Evolutionary conservation across 805 yeast species (phyloP).

Genomic region (Saccharomycopsis sp.): DNA sequence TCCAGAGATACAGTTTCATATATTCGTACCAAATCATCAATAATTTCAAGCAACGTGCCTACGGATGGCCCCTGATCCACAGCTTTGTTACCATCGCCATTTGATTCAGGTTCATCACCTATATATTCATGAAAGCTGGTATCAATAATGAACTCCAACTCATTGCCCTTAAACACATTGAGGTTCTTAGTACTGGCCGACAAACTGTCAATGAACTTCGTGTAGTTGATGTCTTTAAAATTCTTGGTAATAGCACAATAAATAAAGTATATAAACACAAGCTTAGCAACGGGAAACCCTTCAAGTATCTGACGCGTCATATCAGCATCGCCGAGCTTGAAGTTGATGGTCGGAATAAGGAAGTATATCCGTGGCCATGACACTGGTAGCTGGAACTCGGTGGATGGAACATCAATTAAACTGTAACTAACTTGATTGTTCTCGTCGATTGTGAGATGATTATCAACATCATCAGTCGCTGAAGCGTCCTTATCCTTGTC

Average conservation of each 20-base stretch:
- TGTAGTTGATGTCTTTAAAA: neutral
- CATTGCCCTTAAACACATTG: neutral
- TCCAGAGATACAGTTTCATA: neutral
- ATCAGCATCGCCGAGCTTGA: neutral
- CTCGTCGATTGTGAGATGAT: neutral
- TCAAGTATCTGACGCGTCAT: neutral
- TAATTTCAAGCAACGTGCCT: neutral
- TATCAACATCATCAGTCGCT: constrained; percentile 23
- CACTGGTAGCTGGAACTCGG: neutral
- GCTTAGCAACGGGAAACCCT: neutral
- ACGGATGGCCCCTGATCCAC: neutral
- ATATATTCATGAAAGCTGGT: neutral
- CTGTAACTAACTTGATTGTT: neutral
- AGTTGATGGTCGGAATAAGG: neutral
- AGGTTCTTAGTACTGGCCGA: neutral
- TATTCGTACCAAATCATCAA: neutral
- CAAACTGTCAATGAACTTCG: neutral
- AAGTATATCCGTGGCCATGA: neutral
- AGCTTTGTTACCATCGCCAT: neutral
- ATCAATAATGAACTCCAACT: neutral
- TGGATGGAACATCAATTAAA: neutral
- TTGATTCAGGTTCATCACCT: neutral
- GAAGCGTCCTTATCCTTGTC: constrained; percentile 29
- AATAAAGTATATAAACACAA: neutral
- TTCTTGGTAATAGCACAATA: neutral